Percentiles rank a stretch among this genome's conserved stretches.
These are phyloP conservation scores for Chalciporus sp. DNA, from an alignment of 1,284 basidiomycete species.

Conservation along the genomic window DNA sequence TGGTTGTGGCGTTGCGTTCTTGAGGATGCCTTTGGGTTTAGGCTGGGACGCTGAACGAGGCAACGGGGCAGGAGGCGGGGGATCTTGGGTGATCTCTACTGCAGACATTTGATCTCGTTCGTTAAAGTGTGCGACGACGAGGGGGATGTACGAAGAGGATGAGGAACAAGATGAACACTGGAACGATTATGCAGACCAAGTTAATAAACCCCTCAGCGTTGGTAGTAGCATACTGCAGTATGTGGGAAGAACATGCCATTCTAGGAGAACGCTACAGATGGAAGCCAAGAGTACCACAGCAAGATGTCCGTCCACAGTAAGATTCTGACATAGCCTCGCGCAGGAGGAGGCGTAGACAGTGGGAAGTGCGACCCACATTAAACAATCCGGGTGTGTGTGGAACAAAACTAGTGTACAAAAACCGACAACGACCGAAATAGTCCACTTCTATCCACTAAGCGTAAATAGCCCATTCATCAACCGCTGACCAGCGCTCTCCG, in stretches of 20 bases:
- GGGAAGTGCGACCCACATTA: too few relatives aligned
- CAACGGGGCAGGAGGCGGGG: conserved; percentile 41
- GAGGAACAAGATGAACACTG: neutral
- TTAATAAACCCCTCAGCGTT: conserved; percentile 14
- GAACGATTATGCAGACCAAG: conserved; percentile 1
- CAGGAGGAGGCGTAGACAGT: too few relatives aligned
- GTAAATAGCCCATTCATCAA: conserved; percentile 72
- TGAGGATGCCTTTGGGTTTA: conserved; percentile 82
- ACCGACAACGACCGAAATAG: conserved; percentile 12
- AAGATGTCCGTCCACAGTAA: too few relatives aligned
- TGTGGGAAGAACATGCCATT: conserved; percentile 33
- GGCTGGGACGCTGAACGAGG: conserved; percentile 60
- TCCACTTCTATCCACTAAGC: conserved; percentile 44
- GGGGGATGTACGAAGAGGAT: neutral
- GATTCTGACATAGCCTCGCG: too few relatives aligned
- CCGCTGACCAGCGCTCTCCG: conserved; percentile 76
- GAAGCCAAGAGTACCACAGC: too few relatives aligned
- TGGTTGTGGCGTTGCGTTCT: conserved; percentile 63
- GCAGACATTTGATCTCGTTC: conserved; percentile 36
- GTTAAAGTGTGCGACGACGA: neutral
- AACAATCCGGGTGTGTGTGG: neutral
- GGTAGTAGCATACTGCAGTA: neutral
- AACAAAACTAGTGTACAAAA: conserved; percentile 11
- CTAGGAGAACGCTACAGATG: neutral
- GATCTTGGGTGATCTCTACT: conserved; percentile 42